A percentile compares a stretch with the other conserved stretches of the same genome.
Conservation (phyloP, 345 rosid genomes). For the Jatropha curcas region DNA sequence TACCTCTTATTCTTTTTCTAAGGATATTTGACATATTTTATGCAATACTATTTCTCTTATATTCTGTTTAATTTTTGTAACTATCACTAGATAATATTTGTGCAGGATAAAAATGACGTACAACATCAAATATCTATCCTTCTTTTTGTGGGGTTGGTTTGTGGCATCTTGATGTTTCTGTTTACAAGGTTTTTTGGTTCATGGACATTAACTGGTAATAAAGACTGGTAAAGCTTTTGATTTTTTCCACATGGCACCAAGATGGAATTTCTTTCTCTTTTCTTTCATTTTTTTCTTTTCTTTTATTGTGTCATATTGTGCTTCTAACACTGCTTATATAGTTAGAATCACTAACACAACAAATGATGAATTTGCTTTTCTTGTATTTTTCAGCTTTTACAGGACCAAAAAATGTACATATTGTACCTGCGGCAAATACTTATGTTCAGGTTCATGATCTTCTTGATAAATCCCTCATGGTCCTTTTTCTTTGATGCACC, state of each 20-base stretch:
- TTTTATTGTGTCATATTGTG: background rate
- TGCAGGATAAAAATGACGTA: constrained; percentile 79
- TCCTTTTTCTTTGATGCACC: background rate
- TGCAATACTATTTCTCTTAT: too few relatives aligned
- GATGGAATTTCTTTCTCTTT: background rate
- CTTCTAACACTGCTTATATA: background rate
- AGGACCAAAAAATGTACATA: constrained; percentile 63
- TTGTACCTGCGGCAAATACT: constrained; percentile 80
- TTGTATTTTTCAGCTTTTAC: constrained; percentile 59
- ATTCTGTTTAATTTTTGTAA: too few relatives aligned
- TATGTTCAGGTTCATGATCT: constrained; percentile 72
- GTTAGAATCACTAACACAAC: background rate
- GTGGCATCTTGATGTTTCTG: constrained; percentile 70
- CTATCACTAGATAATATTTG: background rate
- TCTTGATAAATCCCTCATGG: background rate
- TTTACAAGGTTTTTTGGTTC: constrained; percentile 69
- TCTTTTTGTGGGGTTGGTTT: constrained; percentile 68
- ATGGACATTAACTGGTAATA: constrained; percentile 75
- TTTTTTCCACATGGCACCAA: background rate
- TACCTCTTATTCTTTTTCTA: too few relatives aligned
- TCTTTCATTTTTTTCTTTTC: background rate
- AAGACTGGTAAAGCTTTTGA: constrained; percentile 14
- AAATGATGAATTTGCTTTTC: background rate
- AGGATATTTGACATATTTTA: too few relatives aligned
- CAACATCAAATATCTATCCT: constrained; percentile 90